Base-by-base conservation (phyloP, 495 filamentous ascomycete species). In the Aspergillus campestris region DNA sequence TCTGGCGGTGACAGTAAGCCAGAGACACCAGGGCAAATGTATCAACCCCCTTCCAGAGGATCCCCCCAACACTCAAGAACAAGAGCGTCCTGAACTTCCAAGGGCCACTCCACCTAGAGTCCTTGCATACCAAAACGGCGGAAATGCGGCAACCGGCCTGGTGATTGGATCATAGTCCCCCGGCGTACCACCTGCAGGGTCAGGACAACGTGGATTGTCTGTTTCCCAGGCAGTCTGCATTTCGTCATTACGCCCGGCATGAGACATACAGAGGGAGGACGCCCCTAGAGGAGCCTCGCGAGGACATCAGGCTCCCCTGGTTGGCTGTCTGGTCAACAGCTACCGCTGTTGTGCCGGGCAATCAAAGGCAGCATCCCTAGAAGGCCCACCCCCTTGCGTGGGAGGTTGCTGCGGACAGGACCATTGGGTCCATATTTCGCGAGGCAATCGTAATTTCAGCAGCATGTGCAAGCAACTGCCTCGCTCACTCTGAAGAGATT, bases 111-210 rank as follows among this genome's bases (percentile, higher is more conserved):
- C 47, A 15, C 43, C 35, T 40, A 50, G 45, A 13, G 37, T 59
- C 60, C 60, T 64, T 64, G 60, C 60, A 64, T 64, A 54, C 55
- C 52, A 48, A 49, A 58, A 42, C 46, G 45, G 54, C 50, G 51
- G 41, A 53, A 34, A 49, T 42, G 14, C 37, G 44, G 48, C 31
- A 42, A 31, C 31, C 11, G 24, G 7, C 36, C 28, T 12, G 29
- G 39, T 45, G 44, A 60, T 64, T 59, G 57, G 60, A 10, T 33
- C 42, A 30, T 30, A 42, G 41, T n/a, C 42, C 35, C 38, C 29
- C 44, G 33, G 44, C n/a, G 45, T 35, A 36, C 47, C 49, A 55
- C 52, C 48, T 55, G 48, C 39, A 46, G 48, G 42, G 14, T 24
- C 51, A 47, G 31, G 40, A 42, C 52, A 57, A 57, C 57, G 57